These are phyloP conservation scores for Pterulicium gracile DNA, from an alignment of 1,284 basidiomycete genomes.

Conservation along the genomic window DNA sequence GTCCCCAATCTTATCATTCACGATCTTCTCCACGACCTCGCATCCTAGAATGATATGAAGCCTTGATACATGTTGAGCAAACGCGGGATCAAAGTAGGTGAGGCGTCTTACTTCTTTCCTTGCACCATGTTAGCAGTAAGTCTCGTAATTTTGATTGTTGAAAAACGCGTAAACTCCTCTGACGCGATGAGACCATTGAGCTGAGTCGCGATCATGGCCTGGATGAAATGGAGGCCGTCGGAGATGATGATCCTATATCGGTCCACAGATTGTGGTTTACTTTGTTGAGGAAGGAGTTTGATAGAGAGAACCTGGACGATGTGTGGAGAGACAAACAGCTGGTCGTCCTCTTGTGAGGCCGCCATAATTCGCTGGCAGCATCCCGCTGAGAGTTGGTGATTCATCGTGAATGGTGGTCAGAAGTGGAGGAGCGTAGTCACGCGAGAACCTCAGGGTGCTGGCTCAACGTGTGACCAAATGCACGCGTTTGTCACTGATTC, in stretches of 20 bases:
- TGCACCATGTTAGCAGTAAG: conserved; percentile 83
- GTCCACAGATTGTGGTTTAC: conserved; percentile 32
- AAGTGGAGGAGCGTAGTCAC: conserved; percentile 4
- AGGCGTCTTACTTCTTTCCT: conserved; percentile 58
- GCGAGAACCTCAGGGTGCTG: too few relatives aligned
- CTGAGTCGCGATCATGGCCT: conserved; percentile 94
- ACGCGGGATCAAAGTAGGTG: conserved; percentile 2
- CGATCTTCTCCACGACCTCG: conserved; percentile 12
- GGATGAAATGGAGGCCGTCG: conserved; percentile 77
- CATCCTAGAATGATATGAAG: conserved; percentile 79
- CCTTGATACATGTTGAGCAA: conserved; percentile 28
- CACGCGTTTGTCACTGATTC: too few relatives aligned
- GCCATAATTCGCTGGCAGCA: conserved; percentile 40
- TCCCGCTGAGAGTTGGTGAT: conserved; percentile 43
- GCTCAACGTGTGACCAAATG: too few relatives aligned
- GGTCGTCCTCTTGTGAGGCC: conserved; percentile 35
- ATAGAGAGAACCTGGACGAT: conserved; percentile 75
- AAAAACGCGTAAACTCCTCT: conserved; percentile 61
- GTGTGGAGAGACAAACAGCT: conserved; percentile 45
- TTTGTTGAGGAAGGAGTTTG: conserved; percentile 55
- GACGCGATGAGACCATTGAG: conserved; percentile 71
- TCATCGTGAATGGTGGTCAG: conserved; percentile 17
- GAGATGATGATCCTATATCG: conserved; percentile 68
- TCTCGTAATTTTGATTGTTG: conserved; percentile 65
- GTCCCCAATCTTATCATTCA: conserved; percentile 10